A percentile compares a stretch with the other conserved stretches of the same genome.
Conservation (phyloP, 2,329 filamentous ascomycete species). For the Claviceps cyperi region DNA sequence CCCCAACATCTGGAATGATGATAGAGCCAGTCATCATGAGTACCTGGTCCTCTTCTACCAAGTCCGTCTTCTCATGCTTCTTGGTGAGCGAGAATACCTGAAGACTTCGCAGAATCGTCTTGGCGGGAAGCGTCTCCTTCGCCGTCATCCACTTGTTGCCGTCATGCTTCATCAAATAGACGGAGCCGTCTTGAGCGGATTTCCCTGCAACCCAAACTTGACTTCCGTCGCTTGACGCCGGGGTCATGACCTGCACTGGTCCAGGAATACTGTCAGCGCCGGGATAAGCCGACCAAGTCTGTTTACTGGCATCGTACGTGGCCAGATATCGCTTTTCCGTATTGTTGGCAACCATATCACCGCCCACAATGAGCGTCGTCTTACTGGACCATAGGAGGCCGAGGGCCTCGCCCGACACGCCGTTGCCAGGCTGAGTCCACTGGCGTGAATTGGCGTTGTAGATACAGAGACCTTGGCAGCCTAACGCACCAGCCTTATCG, state of each 20-base stretch:
- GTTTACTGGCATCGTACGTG: conserved; percentile 53
- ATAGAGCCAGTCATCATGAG: conserved; percentile 80
- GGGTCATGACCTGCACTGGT: conserved; percentile 59
- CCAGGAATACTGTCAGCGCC: conserved; percentile 57
- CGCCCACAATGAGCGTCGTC: conserved; percentile 60
- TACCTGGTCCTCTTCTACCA: conserved; percentile 53
- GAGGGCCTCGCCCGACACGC: conserved; percentile 55
- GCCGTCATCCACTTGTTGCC: conserved; percentile 55
- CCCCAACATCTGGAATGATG: conserved; percentile 59
- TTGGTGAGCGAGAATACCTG: conserved; percentile 64
- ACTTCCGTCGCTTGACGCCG: conserved; percentile 56
- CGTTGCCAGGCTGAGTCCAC: conserved; percentile 68
- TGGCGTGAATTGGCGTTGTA: conserved; percentile 56
- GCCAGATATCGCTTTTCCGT: conserved; percentile 51
- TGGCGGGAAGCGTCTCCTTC: conserved; percentile 45
- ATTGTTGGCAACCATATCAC: conserved; percentile 55
- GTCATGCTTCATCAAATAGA: conserved; percentile 74
- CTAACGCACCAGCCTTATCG: conserved; percentile 64
- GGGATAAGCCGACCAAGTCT: conserved; percentile 51
- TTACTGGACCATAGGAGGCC: conserved; percentile 63
- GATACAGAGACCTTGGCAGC: conserved; percentile 69
- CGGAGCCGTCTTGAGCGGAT: conserved; percentile 43
- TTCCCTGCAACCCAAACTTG: conserved; percentile 75
- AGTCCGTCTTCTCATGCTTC: conserved; percentile 47
- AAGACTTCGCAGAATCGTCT: conserved; percentile 60